A percentile compares a stretch with the other conserved stretches of the same genome.
These are phyloP conservation scores for Jackrogersella multiformis DNA, from an alignment of 495 filamentous ascomycete species.

Conservation along the genomic window DNA sequence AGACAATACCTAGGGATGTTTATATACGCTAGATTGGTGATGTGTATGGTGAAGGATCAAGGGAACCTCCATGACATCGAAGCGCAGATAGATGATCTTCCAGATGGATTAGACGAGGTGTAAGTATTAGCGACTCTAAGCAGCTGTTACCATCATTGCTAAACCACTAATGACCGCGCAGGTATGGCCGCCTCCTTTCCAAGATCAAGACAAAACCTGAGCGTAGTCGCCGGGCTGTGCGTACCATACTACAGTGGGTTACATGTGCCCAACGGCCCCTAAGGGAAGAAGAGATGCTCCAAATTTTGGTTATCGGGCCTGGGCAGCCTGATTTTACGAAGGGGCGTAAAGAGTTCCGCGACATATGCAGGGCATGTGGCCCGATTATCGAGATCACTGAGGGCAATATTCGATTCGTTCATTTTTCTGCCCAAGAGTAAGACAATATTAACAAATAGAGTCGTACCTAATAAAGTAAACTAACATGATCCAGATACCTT, in stretches of 20 bases:
- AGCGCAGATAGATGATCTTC: slow-evolving; percentile 19
- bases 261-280: slow-evolving; percentile 28
- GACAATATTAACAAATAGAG: not conserved
- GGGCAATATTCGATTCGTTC: slow-evolving; percentile 19
- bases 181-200: slow-evolving; percentile 28
- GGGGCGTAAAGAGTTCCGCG: slow-evolving; percentile 22
- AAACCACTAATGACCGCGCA: not conserved
- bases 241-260: slow-evolving; percentile 25
- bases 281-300: slow-evolving; percentile 28
- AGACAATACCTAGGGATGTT: slow-evolving; percentile 16
- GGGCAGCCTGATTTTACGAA: slow-evolving; percentile 26
- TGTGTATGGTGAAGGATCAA: slow-evolving; percentile 20
- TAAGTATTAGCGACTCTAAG: not conserved
- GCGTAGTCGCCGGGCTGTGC: not conserved
- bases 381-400: slow-evolving; percentile 25
- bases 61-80: slow-evolving; percentile 17
- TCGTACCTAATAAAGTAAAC: no score
- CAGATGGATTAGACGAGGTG: slow-evolving; percentile 27
- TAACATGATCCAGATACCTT: slow-evolving; percentile 24
- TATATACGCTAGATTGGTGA: slow-evolving; percentile 27
- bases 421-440: slow-evolving; percentile 35
- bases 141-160: not conserved
- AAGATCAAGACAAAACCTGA: slow-evolving; percentile 5
- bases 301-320: slow-evolving; percentile 23
- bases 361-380: slow-evolving; percentile 21